phyloP scores from a whole-genome alignment of 163 green algal genomes.

The Scenedesmus sp. region DNA sequence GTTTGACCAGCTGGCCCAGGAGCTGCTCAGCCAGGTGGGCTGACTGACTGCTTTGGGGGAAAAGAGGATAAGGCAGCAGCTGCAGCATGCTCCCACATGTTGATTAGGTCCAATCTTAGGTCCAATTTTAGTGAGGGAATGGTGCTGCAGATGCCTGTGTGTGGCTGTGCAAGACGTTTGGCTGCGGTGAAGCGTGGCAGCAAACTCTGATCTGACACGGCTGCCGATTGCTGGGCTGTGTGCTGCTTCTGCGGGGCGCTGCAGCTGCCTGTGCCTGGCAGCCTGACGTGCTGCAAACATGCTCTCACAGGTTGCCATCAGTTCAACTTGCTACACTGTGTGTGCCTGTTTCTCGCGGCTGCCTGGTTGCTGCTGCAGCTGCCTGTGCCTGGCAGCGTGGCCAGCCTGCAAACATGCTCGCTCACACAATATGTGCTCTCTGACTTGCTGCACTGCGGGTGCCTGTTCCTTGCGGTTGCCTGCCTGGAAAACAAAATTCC shows the following conservation, averaged over 20 bases:
- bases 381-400: background rate
- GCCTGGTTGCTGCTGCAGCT: background rate
- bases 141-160: background rate
- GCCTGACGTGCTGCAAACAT: background rate
- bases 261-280: constrained; percentile 24
- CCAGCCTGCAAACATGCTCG: background rate
- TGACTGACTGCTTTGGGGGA: too few species aligned
- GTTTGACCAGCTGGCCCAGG: constrained; percentile 23
- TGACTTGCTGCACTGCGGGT: background rate
- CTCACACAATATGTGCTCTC: background rate
- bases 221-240: too few species aligned
- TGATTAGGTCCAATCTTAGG: too few species aligned
- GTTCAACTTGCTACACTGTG: too few species aligned
- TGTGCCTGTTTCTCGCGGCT: background rate
- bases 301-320: too few species aligned
- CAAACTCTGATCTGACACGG: background rate
- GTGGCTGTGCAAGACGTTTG: too few species aligned
- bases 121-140: too few species aligned
- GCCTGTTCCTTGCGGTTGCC: background rate
- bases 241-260: background rate
- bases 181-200: background rate
- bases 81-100: background rate
- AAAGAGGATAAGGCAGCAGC: background rate
- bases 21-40: constrained; percentile 40
- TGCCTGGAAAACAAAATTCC: too few species aligned